Conservation (phyloP, 2,329 filamentous ascomycete species). For the Cadophora sp. region DNA sequence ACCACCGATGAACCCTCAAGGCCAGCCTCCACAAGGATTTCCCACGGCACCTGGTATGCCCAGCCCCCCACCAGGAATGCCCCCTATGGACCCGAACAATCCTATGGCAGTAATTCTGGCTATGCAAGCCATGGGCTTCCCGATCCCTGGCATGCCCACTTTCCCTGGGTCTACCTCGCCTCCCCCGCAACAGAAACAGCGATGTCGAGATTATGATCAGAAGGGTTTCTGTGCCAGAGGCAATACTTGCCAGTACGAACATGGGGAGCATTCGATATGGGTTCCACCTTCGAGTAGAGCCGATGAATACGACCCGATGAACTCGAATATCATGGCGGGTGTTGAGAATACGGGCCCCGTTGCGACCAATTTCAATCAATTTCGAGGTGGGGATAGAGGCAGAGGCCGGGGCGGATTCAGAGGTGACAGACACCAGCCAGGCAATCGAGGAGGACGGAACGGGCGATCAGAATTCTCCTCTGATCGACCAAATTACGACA, state of each 20-base stretch:
- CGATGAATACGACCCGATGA: constrained; percentile 64
- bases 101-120: constrained; percentile 67
- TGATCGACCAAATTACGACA: constrained; percentile 67
- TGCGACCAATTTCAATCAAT: constrained; percentile 18
- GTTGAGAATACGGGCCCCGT: constrained; percentile 29
- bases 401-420: constrained; percentile 43
- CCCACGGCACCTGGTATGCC: constrained; percentile 37
- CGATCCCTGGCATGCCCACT: constrained; percentile 51
- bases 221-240: constrained; percentile 76
- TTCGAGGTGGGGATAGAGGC: constrained; percentile 37
- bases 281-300: constrained; percentile 40
- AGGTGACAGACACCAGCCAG: constrained; percentile 37
- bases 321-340: constrained; percentile 51
- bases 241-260: constrained; percentile 71
- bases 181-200: constrained; percentile 39
- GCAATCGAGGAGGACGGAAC: constrained; percentile 34
- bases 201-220: constrained; percentile 74
- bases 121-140: constrained; percentile 63
- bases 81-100: constrained; percentile 63
- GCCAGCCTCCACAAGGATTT: constrained; percentile 35
- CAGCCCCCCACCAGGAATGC: constrained; percentile 45
- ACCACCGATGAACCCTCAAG: constrained; percentile 29
- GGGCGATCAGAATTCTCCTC: constrained; percentile 65
- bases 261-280: constrained; percentile 61
- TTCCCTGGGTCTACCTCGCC: constrained; percentile 36